Percentiles rank a stretch among this genome's conserved stretches.
phyloP scores from a whole-genome alignment of 2,329 filamentous ascomycete genomes.

The Cladophialophora immunda region DNA sequence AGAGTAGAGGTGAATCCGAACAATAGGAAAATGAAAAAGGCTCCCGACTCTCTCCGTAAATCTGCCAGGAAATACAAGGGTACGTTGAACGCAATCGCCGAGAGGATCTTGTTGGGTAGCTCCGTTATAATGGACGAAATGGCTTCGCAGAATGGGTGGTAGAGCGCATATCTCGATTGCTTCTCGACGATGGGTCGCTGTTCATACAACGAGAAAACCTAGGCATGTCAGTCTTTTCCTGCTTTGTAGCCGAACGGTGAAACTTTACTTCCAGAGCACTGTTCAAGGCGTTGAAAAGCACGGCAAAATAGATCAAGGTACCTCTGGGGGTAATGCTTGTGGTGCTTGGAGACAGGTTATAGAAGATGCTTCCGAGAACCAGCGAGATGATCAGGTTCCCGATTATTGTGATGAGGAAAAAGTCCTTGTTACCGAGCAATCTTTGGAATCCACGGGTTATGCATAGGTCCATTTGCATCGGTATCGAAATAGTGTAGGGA shows the following conservation, averaged over 20 bases:
- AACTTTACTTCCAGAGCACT: background rate
- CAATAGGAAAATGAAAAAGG: conserved; percentile 87
- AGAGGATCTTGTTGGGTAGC: conserved; percentile 79
- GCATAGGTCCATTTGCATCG: conserved; percentile 63
- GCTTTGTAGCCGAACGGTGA: too few species aligned
- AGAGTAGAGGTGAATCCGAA: conserved; percentile 68
- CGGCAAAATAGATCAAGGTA: conserved; percentile 69
- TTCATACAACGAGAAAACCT: conserved; percentile 72
- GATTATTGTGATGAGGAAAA: conserved; percentile 62
- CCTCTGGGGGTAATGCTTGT: conserved; percentile 69
- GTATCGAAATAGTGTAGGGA: conserved; percentile 63
- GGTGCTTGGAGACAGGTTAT: conserved; percentile 65
- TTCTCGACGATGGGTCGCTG: conserved; percentile 94
- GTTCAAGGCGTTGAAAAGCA: conserved; percentile 64
- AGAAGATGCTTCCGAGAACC: conserved; percentile 72
- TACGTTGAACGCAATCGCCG: conserved; percentile 78
- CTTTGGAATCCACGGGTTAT: conserved; percentile 70
- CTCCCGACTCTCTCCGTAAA: conserved; percentile 73
- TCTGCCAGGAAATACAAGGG: conserved; percentile 88
- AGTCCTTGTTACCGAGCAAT: conserved; percentile 68
- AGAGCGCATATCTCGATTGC: conserved; percentile 83
- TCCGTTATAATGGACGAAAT: conserved; percentile 85
- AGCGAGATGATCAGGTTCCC: conserved; percentile 68
- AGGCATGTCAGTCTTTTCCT: too few species aligned
- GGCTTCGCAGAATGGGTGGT: conserved; percentile 89